phyloP scores from a whole-genome alignment of 208 protist species.

The Crithidia brevicula region DNA sequence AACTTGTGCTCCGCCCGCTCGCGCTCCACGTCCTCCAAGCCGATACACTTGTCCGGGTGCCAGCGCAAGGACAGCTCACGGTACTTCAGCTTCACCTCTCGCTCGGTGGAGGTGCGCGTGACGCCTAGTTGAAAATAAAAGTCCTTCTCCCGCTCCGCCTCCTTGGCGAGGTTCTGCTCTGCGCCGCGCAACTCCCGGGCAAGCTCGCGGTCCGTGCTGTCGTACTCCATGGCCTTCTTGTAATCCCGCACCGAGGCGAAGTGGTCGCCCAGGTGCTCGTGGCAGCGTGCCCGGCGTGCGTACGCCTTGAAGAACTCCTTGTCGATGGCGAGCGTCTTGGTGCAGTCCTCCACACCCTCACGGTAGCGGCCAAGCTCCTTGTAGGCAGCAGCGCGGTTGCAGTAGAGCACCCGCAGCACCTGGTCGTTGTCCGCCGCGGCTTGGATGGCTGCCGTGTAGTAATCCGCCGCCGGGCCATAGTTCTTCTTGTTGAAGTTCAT shows the following conservation, averaged over 20 bases:
- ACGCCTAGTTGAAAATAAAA: constrained; percentile 90
- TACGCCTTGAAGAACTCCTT: constrained; percentile 91
- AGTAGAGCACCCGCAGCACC: constrained; percentile 91
- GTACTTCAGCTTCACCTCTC: constrained; percentile 89
- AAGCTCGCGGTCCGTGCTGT: constrained; percentile 71
- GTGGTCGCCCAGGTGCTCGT: constrained; percentile 81
- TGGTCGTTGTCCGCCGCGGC: constrained; percentile 70
- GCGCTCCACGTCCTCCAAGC: constrained; percentile 64
- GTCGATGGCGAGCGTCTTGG: constrained; percentile 81
- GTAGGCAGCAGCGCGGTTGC: constrained; percentile 90
- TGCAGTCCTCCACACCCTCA: constrained; percentile 90
- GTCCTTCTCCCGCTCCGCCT: constrained; percentile 87
- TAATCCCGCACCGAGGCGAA: constrained; percentile 87
- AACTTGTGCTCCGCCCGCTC: constrained; percentile 87
- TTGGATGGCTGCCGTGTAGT: constrained; percentile 83
- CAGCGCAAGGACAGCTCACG: constrained; percentile 89
- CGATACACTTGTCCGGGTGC: constrained; percentile 92
- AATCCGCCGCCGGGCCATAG: constrained; percentile 68
- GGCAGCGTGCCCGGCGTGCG: constrained; percentile 86
- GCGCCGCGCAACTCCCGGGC: constrained; percentile 68
- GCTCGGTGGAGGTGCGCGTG: constrained; percentile 59
- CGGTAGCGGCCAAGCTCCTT: constrained; percentile 89
- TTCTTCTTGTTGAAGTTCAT: constrained; percentile 78
- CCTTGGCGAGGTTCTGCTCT: constrained; percentile 71
- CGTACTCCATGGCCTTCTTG: constrained; percentile 79